These are phyloP conservation scores for Dothideomycetes sp. DNA, from an alignment of 2,329 filamentous ascomycete species.

Conservation along the genomic window DNA sequence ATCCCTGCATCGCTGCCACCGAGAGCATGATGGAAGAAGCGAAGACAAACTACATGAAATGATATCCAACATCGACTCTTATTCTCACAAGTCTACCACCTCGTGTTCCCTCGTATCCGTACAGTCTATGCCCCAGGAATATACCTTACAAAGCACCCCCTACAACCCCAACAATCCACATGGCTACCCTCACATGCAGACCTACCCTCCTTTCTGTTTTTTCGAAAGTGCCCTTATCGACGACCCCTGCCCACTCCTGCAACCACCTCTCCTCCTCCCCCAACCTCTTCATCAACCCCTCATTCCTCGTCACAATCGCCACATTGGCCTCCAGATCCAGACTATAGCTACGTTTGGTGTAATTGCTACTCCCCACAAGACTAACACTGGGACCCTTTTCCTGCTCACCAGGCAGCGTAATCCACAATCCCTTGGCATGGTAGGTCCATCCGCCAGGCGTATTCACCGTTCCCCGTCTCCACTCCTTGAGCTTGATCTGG, in stretches of 20 bases:
- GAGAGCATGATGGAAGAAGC: not conserved
- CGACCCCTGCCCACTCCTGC: constrained; percentile 57
- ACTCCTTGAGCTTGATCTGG: constrained; percentile 70
- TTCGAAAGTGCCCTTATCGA: constrained; percentile 69
- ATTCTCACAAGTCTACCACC: not conserved
- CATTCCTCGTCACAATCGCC: constrained; percentile 70
- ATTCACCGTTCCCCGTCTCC: constrained; percentile 71
- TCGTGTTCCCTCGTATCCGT: not conserved
- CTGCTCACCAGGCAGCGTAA: constrained; percentile 52
- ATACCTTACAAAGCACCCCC: constrained; percentile 66
- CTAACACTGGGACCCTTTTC: constrained; percentile 60
- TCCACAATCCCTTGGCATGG: constrained; percentile 92
- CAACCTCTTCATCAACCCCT: constrained; percentile 59
- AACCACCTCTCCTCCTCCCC: constrained; percentile 72
- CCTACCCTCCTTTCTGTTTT: constrained; percentile 74
- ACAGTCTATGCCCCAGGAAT: not conserved
- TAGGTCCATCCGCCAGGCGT: constrained; percentile 88
- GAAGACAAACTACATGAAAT: not conserved
- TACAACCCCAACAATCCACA: constrained; percentile 83
- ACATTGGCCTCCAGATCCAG: constrained; percentile 86
- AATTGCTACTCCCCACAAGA: constrained; percentile 86
- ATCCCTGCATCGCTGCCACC: no score
- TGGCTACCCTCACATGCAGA: constrained; percentile 72
- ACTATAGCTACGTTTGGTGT: constrained; percentile 86
- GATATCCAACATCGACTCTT: not conserved